phyloP scores from a whole-genome alignment of 768 basidiomycete genomes.

The Amanita jacksonii region DNA sequence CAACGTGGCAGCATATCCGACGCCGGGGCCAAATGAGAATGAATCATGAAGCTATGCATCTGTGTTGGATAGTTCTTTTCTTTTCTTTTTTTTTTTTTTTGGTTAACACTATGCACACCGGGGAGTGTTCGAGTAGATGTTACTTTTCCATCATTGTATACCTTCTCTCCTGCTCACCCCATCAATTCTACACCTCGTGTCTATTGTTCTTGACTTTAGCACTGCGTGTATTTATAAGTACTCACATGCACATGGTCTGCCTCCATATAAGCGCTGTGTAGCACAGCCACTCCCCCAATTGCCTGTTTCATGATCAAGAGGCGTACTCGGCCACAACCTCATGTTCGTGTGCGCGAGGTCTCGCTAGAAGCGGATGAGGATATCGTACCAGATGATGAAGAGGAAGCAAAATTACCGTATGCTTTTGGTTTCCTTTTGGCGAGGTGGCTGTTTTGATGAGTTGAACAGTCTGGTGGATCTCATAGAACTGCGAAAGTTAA shows the following conservation, averaged over 20 bases:
- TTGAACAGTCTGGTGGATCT: conserved; percentile 63
- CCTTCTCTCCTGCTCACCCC: not conserved
- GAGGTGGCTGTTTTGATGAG: not conserved
- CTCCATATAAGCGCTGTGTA: not conserved
- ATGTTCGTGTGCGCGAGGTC: conserved; percentile 33
- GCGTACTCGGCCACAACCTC: conserved; percentile 56
- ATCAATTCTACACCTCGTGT: not conserved
- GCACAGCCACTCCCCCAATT: not conserved
- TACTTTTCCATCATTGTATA: not conserved
- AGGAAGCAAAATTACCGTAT: conserved; percentile 42
- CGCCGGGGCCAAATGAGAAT: conserved; percentile 36
- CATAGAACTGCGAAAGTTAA: conserved; percentile 72
- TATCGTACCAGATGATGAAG: conserved; percentile 29
- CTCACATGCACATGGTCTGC: not conserved
- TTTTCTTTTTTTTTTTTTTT: too few species aligned
- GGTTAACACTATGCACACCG: too few species aligned
- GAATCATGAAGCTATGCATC: conserved; percentile 17
- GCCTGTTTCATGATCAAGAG: conserved; percentile 55
- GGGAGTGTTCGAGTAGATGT: conserved; percentile 6
- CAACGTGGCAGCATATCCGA: conserved; percentile 30
- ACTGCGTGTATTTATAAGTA: not conserved
- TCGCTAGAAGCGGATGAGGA: conserved; percentile 33
- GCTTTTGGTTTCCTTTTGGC: conserved; percentile 14
- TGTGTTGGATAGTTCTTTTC: too few species aligned
- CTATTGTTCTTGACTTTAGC: not conserved